Evolutionary conservation across 805 yeast species (phyloP).

Genomic region (Yamadazyma sp.): DNA sequence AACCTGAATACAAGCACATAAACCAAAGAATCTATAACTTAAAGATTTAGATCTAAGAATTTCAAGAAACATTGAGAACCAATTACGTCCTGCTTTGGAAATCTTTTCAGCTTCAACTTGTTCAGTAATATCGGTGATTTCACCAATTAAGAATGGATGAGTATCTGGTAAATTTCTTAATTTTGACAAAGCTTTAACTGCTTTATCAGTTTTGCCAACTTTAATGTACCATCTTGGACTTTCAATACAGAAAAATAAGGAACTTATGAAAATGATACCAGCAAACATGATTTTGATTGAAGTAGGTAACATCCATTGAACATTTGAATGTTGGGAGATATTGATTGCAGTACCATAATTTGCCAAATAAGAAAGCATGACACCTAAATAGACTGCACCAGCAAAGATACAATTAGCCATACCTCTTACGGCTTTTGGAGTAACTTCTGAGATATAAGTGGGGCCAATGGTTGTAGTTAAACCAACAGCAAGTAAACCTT

Average conservation of each 20-base stretch:
- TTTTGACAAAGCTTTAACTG: constrained; percentile 36
- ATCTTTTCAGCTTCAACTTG: constrained; percentile 37
- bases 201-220: constrained; percentile 38
- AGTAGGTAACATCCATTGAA: constrained; percentile 54
- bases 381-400: constrained; percentile 57
- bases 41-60: constrained; percentile 26
- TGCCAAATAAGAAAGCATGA: constrained; percentile 46
- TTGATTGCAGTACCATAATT: constrained; percentile 53
- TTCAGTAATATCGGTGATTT: constrained; percentile 49
- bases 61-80: constrained; percentile 28
- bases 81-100: constrained; percentile 21
- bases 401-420: constrained; percentile 50
- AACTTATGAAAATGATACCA: constrained; percentile 40
- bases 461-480: constrained; percentile 58
- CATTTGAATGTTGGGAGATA: constrained; percentile 28
- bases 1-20: constrained; percentile 43
- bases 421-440: constrained; percentile 55
- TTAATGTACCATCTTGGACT: constrained; percentile 53
- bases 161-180: constrained; percentile 45
- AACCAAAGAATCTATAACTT: constrained; percentile 42
- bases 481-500: constrained; percentile 53
- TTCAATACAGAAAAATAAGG: constrained; percentile 43
- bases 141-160: constrained; percentile 50
- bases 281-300: constrained; percentile 46
- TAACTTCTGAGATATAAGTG: constrained; percentile 49